Evolutionary conservation across 257 asterid genomes (phyloP).

Genomic region (Haberlea rhodopensis): DNA sequence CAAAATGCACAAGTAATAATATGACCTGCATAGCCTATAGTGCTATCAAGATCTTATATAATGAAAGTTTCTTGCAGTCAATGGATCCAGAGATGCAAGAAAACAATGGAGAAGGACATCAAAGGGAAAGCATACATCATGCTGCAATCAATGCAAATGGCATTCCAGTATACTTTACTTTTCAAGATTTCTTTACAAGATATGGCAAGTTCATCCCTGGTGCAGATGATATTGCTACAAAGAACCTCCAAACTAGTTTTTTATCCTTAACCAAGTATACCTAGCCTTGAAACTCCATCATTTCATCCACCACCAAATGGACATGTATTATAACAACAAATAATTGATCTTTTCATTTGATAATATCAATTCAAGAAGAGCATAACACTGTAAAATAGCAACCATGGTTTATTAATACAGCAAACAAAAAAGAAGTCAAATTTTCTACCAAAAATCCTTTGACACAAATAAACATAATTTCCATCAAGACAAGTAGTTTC

Average conservation of each 20-base stretch:
- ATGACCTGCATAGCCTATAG: background rate
- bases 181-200: background rate
- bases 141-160: background rate
- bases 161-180: background rate
- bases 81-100: background rate
- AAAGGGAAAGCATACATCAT: background rate
- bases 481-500: slow-evolving; percentile 7
- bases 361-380: background rate
- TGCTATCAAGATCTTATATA: background rate
- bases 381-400: background rate
- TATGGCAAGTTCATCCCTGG: background rate
- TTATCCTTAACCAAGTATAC: background rate
- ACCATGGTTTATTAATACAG: background rate
- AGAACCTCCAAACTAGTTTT: background rate
- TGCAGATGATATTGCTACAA: too few relatives aligned
- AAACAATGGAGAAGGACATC: background rate
- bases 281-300: slow-evolving; percentile 5
- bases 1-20: too few relatives aligned
- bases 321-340: background rate
- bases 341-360: background rate
- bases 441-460: background rate
- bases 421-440: background rate
- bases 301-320: background rate
- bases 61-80: background rate
- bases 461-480: background rate